A percentile compares a stretch with the other conserved stretches of the same genome.
These are phyloP conservation scores for Lachnellula suecica DNA, from an alignment of 2,329 filamentous ascomycete genomes.

Conservation along the genomic window DNA sequence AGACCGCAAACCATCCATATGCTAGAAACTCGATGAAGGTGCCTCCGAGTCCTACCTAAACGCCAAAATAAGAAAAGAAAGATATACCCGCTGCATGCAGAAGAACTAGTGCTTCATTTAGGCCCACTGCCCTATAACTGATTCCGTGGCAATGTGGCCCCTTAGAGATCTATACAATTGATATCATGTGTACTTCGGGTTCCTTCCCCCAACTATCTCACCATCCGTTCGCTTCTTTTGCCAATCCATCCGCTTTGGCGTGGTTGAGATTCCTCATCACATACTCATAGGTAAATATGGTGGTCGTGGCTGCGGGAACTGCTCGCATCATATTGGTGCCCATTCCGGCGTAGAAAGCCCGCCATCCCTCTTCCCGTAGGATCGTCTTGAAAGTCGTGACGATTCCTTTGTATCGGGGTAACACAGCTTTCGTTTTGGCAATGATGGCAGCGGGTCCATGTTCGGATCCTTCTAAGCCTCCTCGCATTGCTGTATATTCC, in stretches of 20 bases:
- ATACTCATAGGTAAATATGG: slow-evolving; percentile 95
- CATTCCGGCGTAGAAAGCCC: slow-evolving; percentile 95
- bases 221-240: slow-evolving; percentile 17
- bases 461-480: slow-evolving; percentile 26
- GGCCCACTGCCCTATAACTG: background rate
- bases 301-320: slow-evolving; percentile 92
- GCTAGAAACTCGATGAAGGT: background rate
- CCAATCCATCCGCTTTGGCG: slow-evolving; percentile 26
- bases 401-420: slow-evolving; percentile 69
- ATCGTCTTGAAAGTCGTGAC: slow-evolving; percentile 82
- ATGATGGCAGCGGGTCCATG: slow-evolving; percentile 20
- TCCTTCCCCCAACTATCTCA: slow-evolving; percentile 6
- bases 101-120: too few relatives aligned
- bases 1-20: slow-evolving; percentile 7
- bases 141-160: background rate
- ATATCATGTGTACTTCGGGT: slow-evolving; percentile 2
- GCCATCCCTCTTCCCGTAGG: slow-evolving; percentile 87
- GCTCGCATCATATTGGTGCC: slow-evolving; percentile 97
- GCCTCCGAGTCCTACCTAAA: slow-evolving; percentile 10
- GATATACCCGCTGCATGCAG: slow-evolving; percentile 11
- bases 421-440: slow-evolving; percentile 33
- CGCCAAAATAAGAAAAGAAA: slow-evolving; percentile 14
- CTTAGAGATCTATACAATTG: slow-evolving; percentile 20
- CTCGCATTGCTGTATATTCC: slow-evolving; percentile 50
- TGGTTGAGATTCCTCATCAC: slow-evolving; percentile 38